Evolutionary conservation across 768 basidiomycete species (phyloP).

Genomic region (Auricularia auricula-judae): DNA sequence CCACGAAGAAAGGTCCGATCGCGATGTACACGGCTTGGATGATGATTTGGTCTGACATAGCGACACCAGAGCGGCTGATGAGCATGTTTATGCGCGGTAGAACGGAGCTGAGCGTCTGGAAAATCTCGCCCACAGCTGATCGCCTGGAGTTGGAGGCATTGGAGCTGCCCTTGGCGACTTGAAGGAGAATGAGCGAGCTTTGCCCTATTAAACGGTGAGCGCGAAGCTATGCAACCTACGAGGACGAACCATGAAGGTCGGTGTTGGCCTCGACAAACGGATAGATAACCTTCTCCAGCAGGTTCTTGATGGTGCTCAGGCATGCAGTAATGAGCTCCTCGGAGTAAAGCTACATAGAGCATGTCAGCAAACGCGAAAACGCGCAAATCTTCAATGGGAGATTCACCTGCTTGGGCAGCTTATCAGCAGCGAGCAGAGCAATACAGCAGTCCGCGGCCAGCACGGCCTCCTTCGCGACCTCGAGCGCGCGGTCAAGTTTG

Average conservation of each 20-base stretch:
- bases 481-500: slow-evolving; percentile 38
- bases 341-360: slow-evolving; percentile 60
- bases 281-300: slow-evolving; percentile 68
- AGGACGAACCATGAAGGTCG: slow-evolving; percentile 10
- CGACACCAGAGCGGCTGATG: slow-evolving; percentile 55
- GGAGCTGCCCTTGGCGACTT: slow-evolving; percentile 33
- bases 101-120: slow-evolving; percentile 59
- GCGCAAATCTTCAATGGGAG: background rate
- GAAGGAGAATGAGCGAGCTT: slow-evolving; percentile 25
- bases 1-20: slow-evolving; percentile 88
- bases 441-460: slow-evolving; percentile 78
- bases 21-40: slow-evolving; percentile 89
- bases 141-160: slow-evolving; percentile 20
- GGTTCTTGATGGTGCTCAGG: slow-evolving; percentile 66
- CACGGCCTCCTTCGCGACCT: slow-evolving; percentile 60
- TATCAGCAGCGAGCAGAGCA: slow-evolving; percentile 64
- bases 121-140: slow-evolving; percentile 38
- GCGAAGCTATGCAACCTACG: slow-evolving; percentile 27
- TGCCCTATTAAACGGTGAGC: slow-evolving; percentile 13
- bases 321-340: slow-evolving; percentile 84
- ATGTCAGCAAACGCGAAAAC: slow-evolving; percentile 3
- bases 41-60: slow-evolving; percentile 85
- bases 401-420: slow-evolving; percentile 76
- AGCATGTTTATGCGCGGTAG: slow-evolving; percentile 68
- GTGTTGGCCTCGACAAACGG: slow-evolving; percentile 66